A percentile compares a stretch with the other conserved stretches of the same genome.
phyloP scores from a whole-genome alignment of 257 asterid species.

The Thymus mandschuricus region DNA sequence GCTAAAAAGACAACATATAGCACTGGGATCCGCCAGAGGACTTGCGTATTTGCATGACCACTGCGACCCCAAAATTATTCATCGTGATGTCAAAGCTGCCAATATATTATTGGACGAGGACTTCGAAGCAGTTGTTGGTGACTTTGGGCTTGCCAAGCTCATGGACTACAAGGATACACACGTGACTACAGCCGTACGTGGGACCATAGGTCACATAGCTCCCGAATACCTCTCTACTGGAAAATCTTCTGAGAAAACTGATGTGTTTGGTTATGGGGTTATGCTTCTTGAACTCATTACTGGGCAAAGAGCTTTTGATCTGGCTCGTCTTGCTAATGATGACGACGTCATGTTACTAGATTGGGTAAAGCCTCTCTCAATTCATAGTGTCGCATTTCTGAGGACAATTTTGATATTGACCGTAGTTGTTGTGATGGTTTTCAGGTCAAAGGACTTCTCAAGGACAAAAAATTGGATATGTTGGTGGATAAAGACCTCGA shows the following conservation, averaged over 20 bases:
- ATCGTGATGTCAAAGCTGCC: constrained; percentile 92
- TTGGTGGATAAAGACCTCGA: constrained; percentile 76
- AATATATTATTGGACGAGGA: constrained; percentile 84
- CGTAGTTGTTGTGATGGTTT: not conserved
- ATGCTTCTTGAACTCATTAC: constrained; percentile 97
- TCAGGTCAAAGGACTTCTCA: constrained; percentile 86
- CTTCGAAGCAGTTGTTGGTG: constrained; percentile 96
- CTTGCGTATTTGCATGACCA: constrained; percentile 94
- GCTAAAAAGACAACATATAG: constrained; percentile 70
- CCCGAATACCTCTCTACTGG: constrained; percentile 89
- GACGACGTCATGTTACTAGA: constrained; percentile 92
- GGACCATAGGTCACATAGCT: constrained; percentile 83
- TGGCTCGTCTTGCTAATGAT: constrained; percentile 91
- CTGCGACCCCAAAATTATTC: constrained; percentile 89
- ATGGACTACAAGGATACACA: constrained; percentile 98
- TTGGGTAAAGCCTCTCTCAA: constrained; percentile 62
- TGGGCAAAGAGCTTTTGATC: constrained; percentile 91
- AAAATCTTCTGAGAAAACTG: constrained; percentile 88
- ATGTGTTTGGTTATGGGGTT: constrained; percentile 90
- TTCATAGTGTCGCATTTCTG: too few relatives aligned
- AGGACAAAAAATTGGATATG: constrained; percentile 75
- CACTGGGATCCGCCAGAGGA: constrained; percentile 90
- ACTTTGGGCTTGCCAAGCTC: constrained; percentile 90
- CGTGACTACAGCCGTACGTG: constrained; percentile 90
- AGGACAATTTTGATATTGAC: not conserved